Conservation (phyloP, 768 basidiomycete species). For the Leccinum obscurum region DNA sequence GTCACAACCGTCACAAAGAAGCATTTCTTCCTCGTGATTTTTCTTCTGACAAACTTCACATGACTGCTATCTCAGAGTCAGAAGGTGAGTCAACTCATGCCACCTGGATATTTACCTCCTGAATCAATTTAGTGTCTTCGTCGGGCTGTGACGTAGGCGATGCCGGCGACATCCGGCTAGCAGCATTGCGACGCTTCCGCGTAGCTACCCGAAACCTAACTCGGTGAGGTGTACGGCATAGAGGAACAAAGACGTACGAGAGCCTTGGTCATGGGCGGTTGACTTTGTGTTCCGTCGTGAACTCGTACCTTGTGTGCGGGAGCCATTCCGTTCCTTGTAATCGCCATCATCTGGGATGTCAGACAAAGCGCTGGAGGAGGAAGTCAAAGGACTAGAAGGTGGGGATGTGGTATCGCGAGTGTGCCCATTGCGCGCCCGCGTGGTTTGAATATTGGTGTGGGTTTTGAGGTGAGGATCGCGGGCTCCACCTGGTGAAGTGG, state of each 20-base stretch:
- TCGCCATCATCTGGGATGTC: constrained; percentile 81
- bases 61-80: constrained; percentile 54
- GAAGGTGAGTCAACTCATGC: constrained; percentile 9
- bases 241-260: constrained; percentile 31
- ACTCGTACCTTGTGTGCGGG: constrained; percentile 37
- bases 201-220: constrained; percentile 31
- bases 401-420: constrained; percentile 52
- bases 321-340: constrained; percentile 51
- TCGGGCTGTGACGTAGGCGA: constrained; percentile 28
- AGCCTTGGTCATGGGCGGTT: constrained; percentile 50
- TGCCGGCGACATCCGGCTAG: constrained; percentile 24
- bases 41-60: constrained; percentile 95
- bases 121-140: constrained; percentile 44
- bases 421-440: constrained; percentile 39
- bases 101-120: constrained; percentile 48
- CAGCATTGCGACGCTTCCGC: constrained; percentile 29
- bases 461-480: constrained; percentile 56
- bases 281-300: constrained; percentile 55
- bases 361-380: constrained; percentile 74
- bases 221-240: constrained; percentile 10
- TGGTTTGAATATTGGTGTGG: constrained; percentile 47
- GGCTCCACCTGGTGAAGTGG: constrained; percentile 38
- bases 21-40: constrained; percentile 86
- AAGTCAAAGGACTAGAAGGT: constrained; percentile 75
- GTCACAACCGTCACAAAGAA: constrained; percentile 88